phyloP scores from a whole-genome alignment of 2,329 filamentous ascomycete genomes.

The Ophiocordyceps camponoti-rufipedis region DNA sequence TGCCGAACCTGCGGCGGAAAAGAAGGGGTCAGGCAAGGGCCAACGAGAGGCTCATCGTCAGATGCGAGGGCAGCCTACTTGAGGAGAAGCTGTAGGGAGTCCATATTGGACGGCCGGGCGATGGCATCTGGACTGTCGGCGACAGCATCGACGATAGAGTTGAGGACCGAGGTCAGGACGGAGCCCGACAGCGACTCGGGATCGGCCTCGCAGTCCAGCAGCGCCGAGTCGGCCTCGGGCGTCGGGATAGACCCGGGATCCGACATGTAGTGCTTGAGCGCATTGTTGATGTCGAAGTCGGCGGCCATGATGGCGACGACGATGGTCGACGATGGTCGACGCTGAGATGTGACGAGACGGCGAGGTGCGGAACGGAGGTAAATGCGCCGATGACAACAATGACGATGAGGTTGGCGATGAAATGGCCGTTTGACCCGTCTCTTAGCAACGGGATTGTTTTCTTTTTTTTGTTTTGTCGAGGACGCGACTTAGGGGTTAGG shows the following conservation, averaged over 20 bases:
- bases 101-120: conserved; percentile 59
- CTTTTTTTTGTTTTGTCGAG: conserved; percentile 15
- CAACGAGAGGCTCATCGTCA: conserved; percentile 3
- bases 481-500: conserved; percentile 5
- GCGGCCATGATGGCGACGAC: conserved; percentile 39
- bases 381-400: background rate
- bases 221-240: conserved; percentile 63
- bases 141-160: conserved; percentile 82
- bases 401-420: conserved; percentile 1
- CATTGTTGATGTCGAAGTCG: conserved; percentile 90
- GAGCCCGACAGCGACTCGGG: conserved; percentile 64
- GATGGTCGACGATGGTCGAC: conserved; percentile 4
- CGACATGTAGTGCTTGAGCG: conserved; percentile 91
- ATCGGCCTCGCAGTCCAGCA: conserved; percentile 86
- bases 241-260: conserved; percentile 72
- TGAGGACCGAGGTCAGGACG: conserved; percentile 69
- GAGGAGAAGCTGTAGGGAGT: conserved; percentile 86
- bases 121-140: conserved; percentile 85
- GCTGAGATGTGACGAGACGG: background rate
- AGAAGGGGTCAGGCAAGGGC: background rate
- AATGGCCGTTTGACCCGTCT: conserved; percentile 2
- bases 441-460: conserved; percentile 4
- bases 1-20: conserved; percentile 46
- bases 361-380: background rate
- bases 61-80: conserved; percentile 58